A percentile compares a stretch with the other conserved stretches of the same genome.
These are phyloP conservation scores for Emericellopsis terricola DNA, from an alignment of 495 filamentous ascomycete genomes.

Conservation along the genomic window DNA sequence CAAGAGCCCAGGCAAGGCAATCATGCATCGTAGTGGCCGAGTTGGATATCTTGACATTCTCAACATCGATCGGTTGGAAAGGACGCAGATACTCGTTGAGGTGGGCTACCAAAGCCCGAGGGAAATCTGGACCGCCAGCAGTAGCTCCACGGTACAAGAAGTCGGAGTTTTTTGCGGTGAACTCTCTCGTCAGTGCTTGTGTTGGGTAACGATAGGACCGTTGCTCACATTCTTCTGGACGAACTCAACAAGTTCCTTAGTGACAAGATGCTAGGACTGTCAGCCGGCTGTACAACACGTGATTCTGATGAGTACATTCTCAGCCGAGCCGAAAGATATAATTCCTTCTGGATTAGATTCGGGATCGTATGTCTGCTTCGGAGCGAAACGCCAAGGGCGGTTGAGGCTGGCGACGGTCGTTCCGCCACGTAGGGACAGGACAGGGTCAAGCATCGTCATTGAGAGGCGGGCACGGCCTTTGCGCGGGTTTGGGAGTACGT, in stretches of 20 bases:
- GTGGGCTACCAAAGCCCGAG: conserved; percentile 7
- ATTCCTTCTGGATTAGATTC: conserved; percentile 15
- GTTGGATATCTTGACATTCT: conserved; percentile 6
- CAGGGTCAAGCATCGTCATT: neutral
- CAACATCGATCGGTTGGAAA: neutral
- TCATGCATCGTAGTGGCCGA: conserved; percentile 9
- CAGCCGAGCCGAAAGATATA: conserved; percentile 5
- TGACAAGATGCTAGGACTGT: conserved; percentile 1
- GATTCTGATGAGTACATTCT: conserved; percentile 1
- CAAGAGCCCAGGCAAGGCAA: conserved; percentile 8
- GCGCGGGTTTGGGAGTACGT: too few relatives aligned
- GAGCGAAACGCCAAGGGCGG: conserved; percentile 1
- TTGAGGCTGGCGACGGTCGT: neutral
- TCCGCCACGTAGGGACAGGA: neutral
- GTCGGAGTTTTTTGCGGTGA: too few relatives aligned
- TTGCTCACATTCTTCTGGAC: neutral
- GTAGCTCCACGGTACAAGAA: conserved; percentile 7
- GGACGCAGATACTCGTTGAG: conserved; percentile 8
- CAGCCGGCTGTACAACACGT: conserved; percentile 7
- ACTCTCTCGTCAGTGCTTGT: too few relatives aligned
- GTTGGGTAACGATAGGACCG: too few relatives aligned
- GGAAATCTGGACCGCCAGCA: conserved; percentile 2
- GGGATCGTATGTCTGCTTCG: conserved; percentile 7
- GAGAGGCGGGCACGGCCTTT: too few relatives aligned
- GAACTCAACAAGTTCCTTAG: neutral